Evolutionary conservation across 495 filamentous ascomycete genomes (phyloP), one percentile per base, ranked within the genome.

Genomic region (Trichoderma parareesei): DNA sequence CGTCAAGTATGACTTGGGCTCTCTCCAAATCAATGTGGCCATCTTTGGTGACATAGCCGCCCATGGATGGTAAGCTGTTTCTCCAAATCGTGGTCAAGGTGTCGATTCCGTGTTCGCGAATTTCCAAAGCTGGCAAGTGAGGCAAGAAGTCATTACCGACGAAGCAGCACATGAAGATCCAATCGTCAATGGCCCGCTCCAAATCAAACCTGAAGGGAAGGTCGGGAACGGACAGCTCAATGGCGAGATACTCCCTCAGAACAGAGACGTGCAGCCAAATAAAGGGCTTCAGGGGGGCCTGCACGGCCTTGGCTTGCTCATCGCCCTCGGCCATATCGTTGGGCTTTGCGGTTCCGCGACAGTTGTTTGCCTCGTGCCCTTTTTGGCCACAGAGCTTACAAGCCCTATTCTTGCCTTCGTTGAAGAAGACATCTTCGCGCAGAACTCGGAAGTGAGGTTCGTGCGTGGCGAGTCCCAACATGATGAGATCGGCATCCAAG

Each of bases 121-220:
- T 98, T 74, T 98, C 94, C 65, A 99, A 82, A 72, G 92, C 95
- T 33, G 94, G 94, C 65, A 99, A 78, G 80, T 99, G 94, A 57
- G 94, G 94, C 69, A 99, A 79, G 78, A 99, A 99, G 80, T 99
- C 95, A 74, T 99, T 99, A 69, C 94, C 94, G 65, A 99, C 94
- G 73, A 99, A 99, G 77, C 96, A 99, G 79, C 94, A 99, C 93
- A 99, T 97, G 76, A 99, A 99, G 16, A 99, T 91, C 94, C 95
- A 98, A 75, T 99, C 94, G 78, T 99, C 94, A 64, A 99, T 81
- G n/a, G 95, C 94, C 68, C 94, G 84, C 73, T 99, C 94, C 38
- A 97, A 79, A 74, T 99, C 91, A 68, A 85, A 86, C 67, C 92
- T 91, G 57, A 87, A 86, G 61, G 91, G 90, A n/a, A 82, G 70